Conservation (phyloP, 345 rosid species). For the Arabidopsis suecica region DNA sequence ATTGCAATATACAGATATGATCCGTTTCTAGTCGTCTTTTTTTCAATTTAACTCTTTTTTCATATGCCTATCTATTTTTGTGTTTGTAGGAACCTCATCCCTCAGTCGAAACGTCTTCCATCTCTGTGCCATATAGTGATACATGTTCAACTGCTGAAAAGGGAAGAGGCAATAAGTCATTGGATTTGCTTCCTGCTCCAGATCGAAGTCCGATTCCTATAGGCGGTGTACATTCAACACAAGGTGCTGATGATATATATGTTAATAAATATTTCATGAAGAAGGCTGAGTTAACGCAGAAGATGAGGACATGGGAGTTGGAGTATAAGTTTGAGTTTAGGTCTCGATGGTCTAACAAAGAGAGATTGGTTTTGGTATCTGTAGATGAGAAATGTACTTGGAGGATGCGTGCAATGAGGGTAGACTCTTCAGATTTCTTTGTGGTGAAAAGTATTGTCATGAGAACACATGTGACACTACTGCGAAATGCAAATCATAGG, state of each 20-base stretch:
- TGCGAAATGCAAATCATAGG: background rate
- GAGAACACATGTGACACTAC: conserved; percentile 10
- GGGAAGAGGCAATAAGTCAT: too few relatives aligned
- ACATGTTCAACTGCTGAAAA: background rate
- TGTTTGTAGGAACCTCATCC: background rate
- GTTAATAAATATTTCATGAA: background rate
- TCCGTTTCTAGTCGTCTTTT: too few relatives aligned
- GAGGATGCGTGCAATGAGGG: background rate
- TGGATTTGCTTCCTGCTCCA: background rate
- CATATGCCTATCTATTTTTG: too few relatives aligned
- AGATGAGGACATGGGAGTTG: background rate
- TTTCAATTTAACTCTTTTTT: too few relatives aligned
- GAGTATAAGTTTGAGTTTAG: conserved; percentile 7
- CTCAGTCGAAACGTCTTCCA: background rate
- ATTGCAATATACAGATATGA: too few relatives aligned
- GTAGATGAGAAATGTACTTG: background rate
- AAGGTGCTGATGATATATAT: background rate
- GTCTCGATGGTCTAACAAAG: background rate
- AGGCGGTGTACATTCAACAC: background rate
- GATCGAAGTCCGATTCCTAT: background rate
- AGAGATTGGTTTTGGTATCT: background rate
- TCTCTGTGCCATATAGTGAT: background rate
- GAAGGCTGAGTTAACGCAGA: background rate
- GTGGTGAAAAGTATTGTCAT: background rate
- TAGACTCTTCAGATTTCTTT: background rate